Percentiles rank a stretch among this genome's conserved stretches.
These are phyloP conservation scores for Aureobasidium uvarum DNA, from an alignment of 2,329 filamentous ascomycete species.

Conservation along the genomic window DNA sequence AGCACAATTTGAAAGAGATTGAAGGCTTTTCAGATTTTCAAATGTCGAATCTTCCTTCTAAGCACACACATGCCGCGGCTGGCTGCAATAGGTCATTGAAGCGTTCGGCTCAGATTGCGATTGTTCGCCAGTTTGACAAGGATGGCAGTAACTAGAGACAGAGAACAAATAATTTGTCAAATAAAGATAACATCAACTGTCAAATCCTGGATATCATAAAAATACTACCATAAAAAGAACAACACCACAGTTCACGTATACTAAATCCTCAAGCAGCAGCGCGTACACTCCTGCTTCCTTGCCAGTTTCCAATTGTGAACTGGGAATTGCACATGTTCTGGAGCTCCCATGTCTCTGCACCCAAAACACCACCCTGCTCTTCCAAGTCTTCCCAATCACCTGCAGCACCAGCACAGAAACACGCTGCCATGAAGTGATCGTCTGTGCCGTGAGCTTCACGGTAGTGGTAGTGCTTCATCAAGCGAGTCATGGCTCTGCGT, in stretches of 20 bases:
- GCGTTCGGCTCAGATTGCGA: no score
- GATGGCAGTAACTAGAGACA: background rate
- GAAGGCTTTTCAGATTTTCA: background rate
- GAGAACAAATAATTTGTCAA: no score
- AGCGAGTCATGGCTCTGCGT: constrained; percentile 55
- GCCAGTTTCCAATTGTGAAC: constrained; percentile 53
- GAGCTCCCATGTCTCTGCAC: constrained; percentile 62
- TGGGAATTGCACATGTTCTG: constrained; percentile 63
- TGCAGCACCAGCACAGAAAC: constrained; percentile 61
- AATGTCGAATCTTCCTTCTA: background rate
- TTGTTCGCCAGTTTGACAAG: no score
- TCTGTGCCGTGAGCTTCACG: constrained; percentile 67
- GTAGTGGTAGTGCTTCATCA: constrained; percentile 68
- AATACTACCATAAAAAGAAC: background rate
- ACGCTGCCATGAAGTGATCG: constrained; percentile 66
- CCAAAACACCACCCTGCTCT: background rate
- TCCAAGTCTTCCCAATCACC: constrained; percentile 41
- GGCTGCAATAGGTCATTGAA: background rate
- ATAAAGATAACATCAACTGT: background rate
- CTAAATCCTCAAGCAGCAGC: background rate
- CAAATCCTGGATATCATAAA: constrained; percentile 3
- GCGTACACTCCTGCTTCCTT: constrained; percentile 19
- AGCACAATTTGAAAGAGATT: background rate
- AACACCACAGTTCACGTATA: background rate
- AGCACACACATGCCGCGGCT: background rate